Evolutionary conservation across 257 asterid species (phyloP).

Genomic region (Rubia yunnanensis): DNA sequence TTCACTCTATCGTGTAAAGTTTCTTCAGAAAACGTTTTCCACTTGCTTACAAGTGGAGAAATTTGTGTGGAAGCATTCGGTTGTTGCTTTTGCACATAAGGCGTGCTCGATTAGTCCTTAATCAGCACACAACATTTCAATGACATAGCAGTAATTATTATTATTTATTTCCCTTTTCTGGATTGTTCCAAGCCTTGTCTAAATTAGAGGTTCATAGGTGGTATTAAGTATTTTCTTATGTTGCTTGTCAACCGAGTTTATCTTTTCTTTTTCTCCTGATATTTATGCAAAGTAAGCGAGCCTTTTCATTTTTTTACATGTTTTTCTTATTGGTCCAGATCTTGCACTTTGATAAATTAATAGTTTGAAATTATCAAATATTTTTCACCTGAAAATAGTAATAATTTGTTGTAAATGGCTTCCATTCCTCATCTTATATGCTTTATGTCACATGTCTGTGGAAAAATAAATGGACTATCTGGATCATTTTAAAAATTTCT

Average conservation of each 20-base stretch:
- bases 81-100: not conserved
- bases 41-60: not conserved
- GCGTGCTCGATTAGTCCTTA: not conserved
- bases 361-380: not conserved
- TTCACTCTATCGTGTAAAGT: not conserved
- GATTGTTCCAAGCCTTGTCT: not conserved
- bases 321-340: constrained; percentile 1
- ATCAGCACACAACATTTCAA: not conserved
- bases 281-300: not conserved
- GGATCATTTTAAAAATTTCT: too few species aligned
- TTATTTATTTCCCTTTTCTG: not conserved
- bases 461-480: too few species aligned
- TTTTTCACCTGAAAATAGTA: not conserved
- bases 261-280: not conserved
- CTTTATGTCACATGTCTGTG: not conserved
- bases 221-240: not conserved
- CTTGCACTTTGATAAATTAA: not conserved
- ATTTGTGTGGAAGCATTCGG: not conserved
- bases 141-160: not conserved
- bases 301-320: not conserved
- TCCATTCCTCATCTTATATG: not conserved
- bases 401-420: not conserved
- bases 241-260: not conserved
- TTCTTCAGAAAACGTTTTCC: not conserved
- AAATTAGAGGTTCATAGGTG: not conserved